Base-by-base conservation (phyloP, 2,329 filamentous ascomycete genomes). In the Fusarium abutilonis region DNA sequence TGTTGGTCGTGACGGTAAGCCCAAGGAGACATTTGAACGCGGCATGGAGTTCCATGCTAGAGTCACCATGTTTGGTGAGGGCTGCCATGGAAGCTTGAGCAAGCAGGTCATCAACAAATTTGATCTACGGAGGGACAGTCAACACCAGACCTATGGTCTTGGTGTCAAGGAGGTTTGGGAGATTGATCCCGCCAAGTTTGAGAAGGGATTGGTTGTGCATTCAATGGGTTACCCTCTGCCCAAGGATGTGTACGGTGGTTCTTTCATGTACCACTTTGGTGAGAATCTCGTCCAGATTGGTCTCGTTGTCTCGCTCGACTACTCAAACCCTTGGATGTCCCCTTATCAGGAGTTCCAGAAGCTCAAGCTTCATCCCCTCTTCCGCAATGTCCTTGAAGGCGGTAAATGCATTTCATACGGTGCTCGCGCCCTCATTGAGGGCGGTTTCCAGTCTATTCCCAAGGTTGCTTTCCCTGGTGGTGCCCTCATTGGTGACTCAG, bases 251-350 rank as follows among this genome's bases (percentile, higher is more conserved):
- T 99, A 99, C 74, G 95, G 95, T 67, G 95, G 95, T 66, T 93
- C 91, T n/a, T 99, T 93, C 89, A 93, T 99, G 91, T 99, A 99
- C 74, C 95, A 99, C 77, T 99, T 98, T 76, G 95, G 93, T 34
- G 94, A 99, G 70, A 99, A 98, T 77, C 85, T 98, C 70, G 94
- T 99, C 58, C 93, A 89, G 67, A 83, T 99, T 52, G 95, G 95
- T 21, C 82, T 98, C 15, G 95, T 99, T 10, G 91, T 96, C 34
- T 93, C 93, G 21, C 84, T 99, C 50, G 95, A 99, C 80, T 99
- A 99, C 76, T 84, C 91, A 38, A 99, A 99, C 77, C 95, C 95
- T 0, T 99, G 94, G 92, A 79, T 98, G 52, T 95, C 93, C 4
- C 95, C 95, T 0, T 99, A 98, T 74, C 86, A 88, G 55, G 95